Evolutionary conservation across 768 basidiomycete species (phyloP), one percentile per base, ranked within the genome.

Genomic region (Leccinum disarticulatum): DNA sequence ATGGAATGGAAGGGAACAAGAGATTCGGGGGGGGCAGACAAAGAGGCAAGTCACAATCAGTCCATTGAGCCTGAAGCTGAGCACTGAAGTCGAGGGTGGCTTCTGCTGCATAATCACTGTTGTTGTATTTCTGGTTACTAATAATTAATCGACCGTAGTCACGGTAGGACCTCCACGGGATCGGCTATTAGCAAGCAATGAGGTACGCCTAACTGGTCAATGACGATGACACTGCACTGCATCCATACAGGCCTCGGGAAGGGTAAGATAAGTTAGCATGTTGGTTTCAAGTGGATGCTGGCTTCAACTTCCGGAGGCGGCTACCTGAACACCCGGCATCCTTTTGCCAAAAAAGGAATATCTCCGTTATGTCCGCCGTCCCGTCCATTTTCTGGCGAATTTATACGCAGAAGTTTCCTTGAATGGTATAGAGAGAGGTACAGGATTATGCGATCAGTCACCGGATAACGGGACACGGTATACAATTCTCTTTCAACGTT

Each of bases 401-500:
- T 35, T 3, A 14, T 60, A 19, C 38, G 4, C 17, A 31, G 14
- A 31, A 53, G 27, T 50, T 57, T 4, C 64, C 66, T 47, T 33
- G 52, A 56, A 13, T 52, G 53, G 68, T 3, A 43, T 31, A 52
- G 46, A 25, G 31, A 56, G 53, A 36, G 49, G 56, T 63, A 75
- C 72, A 65, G 74, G 66, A 68, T 68, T 61, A 69, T 53, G 31
- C 38, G 6, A 56, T 28, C 55, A 35, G 36, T 13, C 27, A 48
- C 65, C 72, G 68, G 70, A 61, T 58, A 64, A 46, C 70, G 49
- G 66, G 54, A 62, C 63, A 52, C 52, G 58, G 59, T 46, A 14
- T 50, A 53, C 50, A 56, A 41, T 38, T 28, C 28, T 56, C 56
- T 52, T 60, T 52, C 64, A 33, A 55, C 49, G 52, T 53, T 53